These are phyloP conservation scores for Nitzschia sp. DNA, from an alignment of 108 stramenopile genomes.

Conservation along the genomic window DNA sequence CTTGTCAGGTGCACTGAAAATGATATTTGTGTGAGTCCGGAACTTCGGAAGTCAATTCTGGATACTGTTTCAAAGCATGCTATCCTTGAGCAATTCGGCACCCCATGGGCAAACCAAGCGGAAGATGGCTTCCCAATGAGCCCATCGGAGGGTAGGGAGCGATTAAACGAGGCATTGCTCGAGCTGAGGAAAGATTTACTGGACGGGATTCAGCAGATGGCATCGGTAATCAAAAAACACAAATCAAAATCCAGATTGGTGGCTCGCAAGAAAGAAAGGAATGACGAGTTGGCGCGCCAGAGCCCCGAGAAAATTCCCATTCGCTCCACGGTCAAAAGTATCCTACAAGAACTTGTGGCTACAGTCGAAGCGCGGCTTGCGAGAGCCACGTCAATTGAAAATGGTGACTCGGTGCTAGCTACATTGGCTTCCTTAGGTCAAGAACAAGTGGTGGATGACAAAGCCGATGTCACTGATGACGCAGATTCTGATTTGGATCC, in stretches of 20 bases:
- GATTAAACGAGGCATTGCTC: constrained; percentile 55
- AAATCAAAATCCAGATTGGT: constrained; percentile 16
- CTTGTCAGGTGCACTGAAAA: constrained; percentile 35
- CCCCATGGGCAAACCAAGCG: constrained; percentile 12
- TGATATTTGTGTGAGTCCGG: constrained; percentile 48
- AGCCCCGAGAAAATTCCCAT: constrained; percentile 1
- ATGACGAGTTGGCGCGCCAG: not conserved
- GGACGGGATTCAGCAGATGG: constrained; percentile 54
- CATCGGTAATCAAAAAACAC: constrained; percentile 46
- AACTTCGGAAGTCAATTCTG: constrained; percentile 34
- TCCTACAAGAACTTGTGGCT: constrained; percentile 27
- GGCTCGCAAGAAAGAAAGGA: constrained; percentile 10
- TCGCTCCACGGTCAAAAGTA: constrained; percentile 10
- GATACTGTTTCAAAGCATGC: constrained; percentile 41
- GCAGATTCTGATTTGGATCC: constrained; percentile 19
- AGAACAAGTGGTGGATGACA: not conserved
- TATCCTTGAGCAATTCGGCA: constrained; percentile 35
- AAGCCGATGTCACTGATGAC: not conserved
- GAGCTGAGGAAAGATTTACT: constrained; percentile 58
- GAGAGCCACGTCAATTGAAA: not conserved
- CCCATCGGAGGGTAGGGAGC: constrained; percentile 47
- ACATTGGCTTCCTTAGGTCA: not conserved
- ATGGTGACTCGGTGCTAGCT: not conserved
- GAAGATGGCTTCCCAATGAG: constrained; percentile 26
- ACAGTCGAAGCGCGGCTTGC: constrained; percentile 9